Evolutionary conservation across 805 yeast genomes (phyloP), one percentile per base, ranked within the genome.

Genomic region (Naumovozyma dairenensis): DNA sequence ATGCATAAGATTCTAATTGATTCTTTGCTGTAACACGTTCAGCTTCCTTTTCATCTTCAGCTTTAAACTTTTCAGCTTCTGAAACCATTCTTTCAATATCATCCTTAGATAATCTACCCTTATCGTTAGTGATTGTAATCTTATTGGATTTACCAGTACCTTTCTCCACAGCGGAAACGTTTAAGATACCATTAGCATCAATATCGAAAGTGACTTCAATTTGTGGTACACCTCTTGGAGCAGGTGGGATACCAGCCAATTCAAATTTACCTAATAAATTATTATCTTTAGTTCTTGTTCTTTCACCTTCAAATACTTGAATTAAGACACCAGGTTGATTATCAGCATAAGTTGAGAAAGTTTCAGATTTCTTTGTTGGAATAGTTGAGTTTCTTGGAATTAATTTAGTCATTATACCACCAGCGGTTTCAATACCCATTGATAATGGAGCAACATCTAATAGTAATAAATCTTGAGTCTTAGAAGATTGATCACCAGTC

Each of bases 211-310:
- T 87, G 49, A 87, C 96, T 74, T 87, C 96, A 55, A 87, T 80
- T 72, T 86, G 95, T 59, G 96, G 96, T 47, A 82, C 93, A 74
- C 96, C 96, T 71, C 96, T 85, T 69, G 96, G 96, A 29, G 96
- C 96, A 51, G 96, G 96, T 57, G 96, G 96, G 47, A 87, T 87
- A 63, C 96, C 96, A 48, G 92, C 66, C 57, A 87, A 78, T 69
- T 87, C 96, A 67, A 87, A 87, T 71, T 87, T 87, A 74, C 96
- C 97, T 58, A 87, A 78, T 63, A 86, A 66, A 77, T 86, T 87
- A 80, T 87, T 87, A 65, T 87, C 96, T 70, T 78, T 82, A 35
- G 96, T 86, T 69, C 80, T 79, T 46, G 94, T 82, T 72, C 96
- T 84, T 75, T 87, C 97, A 79, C 97, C 97, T 72, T 87, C 96